Evolutionary conservation across 371 early-diverging fungal genomes (phyloP).

Genomic region (Mucor mucedo): DNA sequence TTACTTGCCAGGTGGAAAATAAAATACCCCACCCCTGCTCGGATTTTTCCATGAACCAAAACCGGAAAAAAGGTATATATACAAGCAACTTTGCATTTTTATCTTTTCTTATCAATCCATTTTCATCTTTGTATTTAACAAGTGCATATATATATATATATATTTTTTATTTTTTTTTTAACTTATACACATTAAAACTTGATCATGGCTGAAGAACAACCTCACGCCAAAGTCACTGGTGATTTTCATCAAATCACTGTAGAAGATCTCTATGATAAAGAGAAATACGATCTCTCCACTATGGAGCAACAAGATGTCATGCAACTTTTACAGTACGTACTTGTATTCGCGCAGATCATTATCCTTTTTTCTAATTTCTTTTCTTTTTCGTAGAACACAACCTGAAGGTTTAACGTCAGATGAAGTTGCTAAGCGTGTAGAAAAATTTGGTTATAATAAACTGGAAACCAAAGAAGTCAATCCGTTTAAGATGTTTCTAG

Average conservation of each 20-base stretch:
- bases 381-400: conserved; percentile 43
- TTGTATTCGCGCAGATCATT: not conserved
- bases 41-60: conserved; percentile 6
- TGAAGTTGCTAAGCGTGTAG: conserved; percentile 64
- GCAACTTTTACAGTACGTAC: conserved; percentile 65
- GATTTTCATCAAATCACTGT: conserved; percentile 56
- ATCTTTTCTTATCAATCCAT: not conserved
- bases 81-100: not conserved
- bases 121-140: not conserved
- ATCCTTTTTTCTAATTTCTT: not conserved
- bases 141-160: not conserved
- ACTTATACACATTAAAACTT: not conserved
- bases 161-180: not conserved
- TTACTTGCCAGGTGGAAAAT: not conserved
- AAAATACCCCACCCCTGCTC: conserved; percentile 8
- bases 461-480: conserved; percentile 78
- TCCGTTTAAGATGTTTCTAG: conserved; percentile 81
- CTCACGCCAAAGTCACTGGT: conserved; percentile 30
- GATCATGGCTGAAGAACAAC: conserved; percentile 29
- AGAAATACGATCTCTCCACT: conserved; percentile 77
- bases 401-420: conserved; percentile 64
- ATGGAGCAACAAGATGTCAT: conserved; percentile 76
- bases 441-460: conserved; percentile 70
- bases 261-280: conserved; percentile 78
- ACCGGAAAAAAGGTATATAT: conserved; percentile 1